Conservation (phyloP, 805 yeast species). For the Cyberlindnera mycetangii region DNA sequence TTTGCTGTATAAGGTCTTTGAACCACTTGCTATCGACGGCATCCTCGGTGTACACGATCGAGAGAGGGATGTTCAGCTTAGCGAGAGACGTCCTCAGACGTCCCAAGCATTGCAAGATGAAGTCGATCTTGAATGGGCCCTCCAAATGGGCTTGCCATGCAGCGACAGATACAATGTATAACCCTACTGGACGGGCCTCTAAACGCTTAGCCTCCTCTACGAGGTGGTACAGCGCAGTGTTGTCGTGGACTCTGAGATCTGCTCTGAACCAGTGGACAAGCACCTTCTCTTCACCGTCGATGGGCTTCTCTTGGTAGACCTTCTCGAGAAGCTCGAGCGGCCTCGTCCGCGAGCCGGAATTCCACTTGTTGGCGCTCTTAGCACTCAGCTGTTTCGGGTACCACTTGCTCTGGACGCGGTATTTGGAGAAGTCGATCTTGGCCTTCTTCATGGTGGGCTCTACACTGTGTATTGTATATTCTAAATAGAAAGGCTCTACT, state of each 20-base stretch:
- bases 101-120: constrained; percentile 35
- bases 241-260: constrained; percentile 46
- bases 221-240: constrained; percentile 38
- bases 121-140: constrained; percentile 41
- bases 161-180: constrained; percentile 40
- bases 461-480: too few species aligned
- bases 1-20: constrained; percentile 10
- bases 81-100: constrained; percentile 32
- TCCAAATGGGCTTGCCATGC: constrained; percentile 42
- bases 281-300: constrained; percentile 1
- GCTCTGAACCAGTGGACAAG: constrained; percentile 46
- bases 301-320: not conserved
- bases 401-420: constrained; percentile 3
- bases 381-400: not conserved
- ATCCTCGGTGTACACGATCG: constrained; percentile 26
- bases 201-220: constrained; percentile 30
- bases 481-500: too few species aligned
- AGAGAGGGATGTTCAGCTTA: constrained; percentile 36
- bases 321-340: constrained; percentile 15
- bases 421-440: constrained; percentile 20
- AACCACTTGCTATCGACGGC: constrained; percentile 21
- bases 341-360: constrained; percentile 4
- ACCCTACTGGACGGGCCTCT: constrained; percentile 35
- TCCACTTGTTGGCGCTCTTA: constrained; percentile 15
- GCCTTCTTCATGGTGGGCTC: constrained; percentile 9